phyloP scores from a whole-genome alignment of 169 alveolate species.

The Theileria equi region DNA sequence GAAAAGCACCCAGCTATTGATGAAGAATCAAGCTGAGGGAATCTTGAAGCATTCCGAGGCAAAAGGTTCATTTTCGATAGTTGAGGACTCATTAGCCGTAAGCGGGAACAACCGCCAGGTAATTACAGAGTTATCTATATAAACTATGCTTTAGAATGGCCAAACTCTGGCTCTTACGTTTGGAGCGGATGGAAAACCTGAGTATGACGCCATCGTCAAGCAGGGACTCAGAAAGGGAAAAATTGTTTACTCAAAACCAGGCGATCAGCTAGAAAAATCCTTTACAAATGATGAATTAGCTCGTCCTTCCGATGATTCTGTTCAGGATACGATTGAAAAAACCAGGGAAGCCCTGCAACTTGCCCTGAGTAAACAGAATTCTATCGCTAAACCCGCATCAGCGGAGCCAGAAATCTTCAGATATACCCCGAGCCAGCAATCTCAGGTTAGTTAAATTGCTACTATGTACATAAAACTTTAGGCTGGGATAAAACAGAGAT shows the following conservation, averaged over 20 bases:
- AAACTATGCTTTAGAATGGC: background rate
- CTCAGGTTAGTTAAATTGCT: constrained; percentile 18
- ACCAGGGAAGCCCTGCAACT: constrained; percentile 76
- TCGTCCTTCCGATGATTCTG: constrained; percentile 77
- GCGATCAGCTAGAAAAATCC: constrained; percentile 68
- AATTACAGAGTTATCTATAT: background rate
- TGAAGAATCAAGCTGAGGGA: constrained; percentile 51
- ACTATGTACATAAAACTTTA: background rate
- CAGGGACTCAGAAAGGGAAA: constrained; percentile 61
- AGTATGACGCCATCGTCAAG: constrained; percentile 66
- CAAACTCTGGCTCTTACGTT: constrained; percentile 60
- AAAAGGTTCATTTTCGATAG: constrained; percentile 53
- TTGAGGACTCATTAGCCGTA: constrained; percentile 15
- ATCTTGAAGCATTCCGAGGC: constrained; percentile 20
- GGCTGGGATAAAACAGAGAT: constrained; percentile 77
- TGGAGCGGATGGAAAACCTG: constrained; percentile 69
- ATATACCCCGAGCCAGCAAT: constrained; percentile 79
- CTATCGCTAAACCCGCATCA: constrained; percentile 31
- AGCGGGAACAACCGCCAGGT: constrained; percentile 7
- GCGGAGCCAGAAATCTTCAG: constrained; percentile 75
- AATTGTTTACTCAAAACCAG: constrained; percentile 67
- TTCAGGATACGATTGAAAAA: constrained; percentile 66
- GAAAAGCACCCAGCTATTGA: constrained; percentile 54
- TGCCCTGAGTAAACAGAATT: constrained; percentile 55
- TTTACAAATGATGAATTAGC: constrained; percentile 50